Base-by-base conservation (phyloP, 441 rosid species). In the Erodium moschatum region DNA sequence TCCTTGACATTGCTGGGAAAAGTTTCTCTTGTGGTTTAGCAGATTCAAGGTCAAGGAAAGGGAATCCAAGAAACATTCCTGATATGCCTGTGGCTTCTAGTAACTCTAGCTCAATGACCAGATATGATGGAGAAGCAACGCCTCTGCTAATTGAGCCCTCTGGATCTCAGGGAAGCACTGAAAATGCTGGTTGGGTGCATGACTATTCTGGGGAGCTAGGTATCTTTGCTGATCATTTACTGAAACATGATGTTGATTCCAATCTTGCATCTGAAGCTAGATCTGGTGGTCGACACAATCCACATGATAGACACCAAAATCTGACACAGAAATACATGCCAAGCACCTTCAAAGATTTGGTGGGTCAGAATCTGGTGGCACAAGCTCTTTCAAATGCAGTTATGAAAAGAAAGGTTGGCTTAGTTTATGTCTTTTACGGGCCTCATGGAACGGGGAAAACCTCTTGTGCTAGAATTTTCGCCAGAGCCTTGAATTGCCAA, bases 371-470 rank as follows among this genome's bases (percentile, higher is more conserved):
- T 78, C 75, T 95, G 67, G 97, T 86, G 5, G 87, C 83, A 9
- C 96, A 95, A 84, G 97, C 97, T 75, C 97, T 95, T 75, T 87
- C 89, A 29, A 95, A 95, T 77, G 99, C 97, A 15, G 91, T 85
- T 33, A 70, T 71, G 72, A 83, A 80, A 77, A 75, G 85, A 66
- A 95, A 84, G 83, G 86, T 95, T 67, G 99, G 95, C 27, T 79
- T 90, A 29, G 87, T 95, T 4, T 95, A 92, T 70, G 95, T 92
- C 29, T 92, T 95, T 67, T 84, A 95, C 12, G 99, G 98, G 65
- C 98, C 96, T 74, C 96, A 89, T 71, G 99, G 99, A 71, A 92
- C 98, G 1, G 99, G 99, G 46, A 95, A 92, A 85, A 90, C 97
- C 38, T 92, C 95, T 0, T 90, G 98, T 56, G 99, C 98, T 80